Conservation (phyloP, 257 asterid genomes). For the Nicotiana paniculata region DNA sequence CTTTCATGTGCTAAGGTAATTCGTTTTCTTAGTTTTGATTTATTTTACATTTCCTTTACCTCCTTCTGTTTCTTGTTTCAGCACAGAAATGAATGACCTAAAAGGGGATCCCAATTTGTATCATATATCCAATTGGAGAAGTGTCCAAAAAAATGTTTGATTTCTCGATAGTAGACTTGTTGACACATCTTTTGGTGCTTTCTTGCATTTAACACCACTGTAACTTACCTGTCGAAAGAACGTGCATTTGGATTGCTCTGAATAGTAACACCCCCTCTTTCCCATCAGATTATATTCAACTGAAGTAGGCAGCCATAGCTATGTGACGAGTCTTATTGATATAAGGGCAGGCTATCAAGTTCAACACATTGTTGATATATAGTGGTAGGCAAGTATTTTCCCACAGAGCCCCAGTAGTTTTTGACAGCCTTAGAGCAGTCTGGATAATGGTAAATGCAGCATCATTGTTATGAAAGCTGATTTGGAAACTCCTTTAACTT, state of each 20-base stretch:
- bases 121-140: not conserved
- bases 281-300: not conserved
- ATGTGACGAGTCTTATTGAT: not conserved
- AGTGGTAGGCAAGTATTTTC: not conserved
- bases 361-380: not conserved
- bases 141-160: not conserved
- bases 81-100: not conserved
- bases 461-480: not conserved
- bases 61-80: not conserved
- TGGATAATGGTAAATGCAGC: not conserved
- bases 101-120: not conserved
- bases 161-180: not conserved
- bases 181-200: not conserved
- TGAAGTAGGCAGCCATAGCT: not conserved
- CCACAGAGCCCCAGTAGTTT: not conserved
- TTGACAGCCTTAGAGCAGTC: not conserved
- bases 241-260: not conserved
- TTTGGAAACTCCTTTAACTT: not conserved
- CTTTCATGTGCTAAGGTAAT: slow-evolving; percentile 95
- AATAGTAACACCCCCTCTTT: not conserved
- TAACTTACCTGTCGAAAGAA: not conserved
- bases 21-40: not conserved
- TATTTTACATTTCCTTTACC: not conserved
- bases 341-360: not conserved
- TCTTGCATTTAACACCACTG: not conserved